Evolutionary conservation across 2,329 filamentous ascomycete genomes (phyloP), one percentile per base, ranked within the genome.

Genomic region (Phyllosticta paracitricarpa): DNA sequence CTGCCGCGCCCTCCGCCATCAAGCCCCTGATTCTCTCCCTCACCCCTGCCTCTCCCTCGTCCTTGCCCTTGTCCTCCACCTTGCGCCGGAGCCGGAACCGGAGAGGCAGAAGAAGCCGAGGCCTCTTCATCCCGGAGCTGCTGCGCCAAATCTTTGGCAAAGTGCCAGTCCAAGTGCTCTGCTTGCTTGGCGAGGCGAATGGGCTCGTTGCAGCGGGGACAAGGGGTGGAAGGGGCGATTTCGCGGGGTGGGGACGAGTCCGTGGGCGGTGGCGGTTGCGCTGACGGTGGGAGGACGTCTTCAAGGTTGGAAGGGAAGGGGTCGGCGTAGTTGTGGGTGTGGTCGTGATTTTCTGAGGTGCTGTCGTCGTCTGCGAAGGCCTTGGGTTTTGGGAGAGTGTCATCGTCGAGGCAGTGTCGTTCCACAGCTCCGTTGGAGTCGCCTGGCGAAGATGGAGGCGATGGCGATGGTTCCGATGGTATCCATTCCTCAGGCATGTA

Each of bases 101-200:
- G 33, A n/a, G 63, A 24, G 2, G 61, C 30, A 8, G 63, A 35
- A 7, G 63, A 51, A 9, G 54, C 35, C 10, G 61, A 28, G 8
- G 63, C 40, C 7, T 72, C 70, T 56, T 72, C 68, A 7, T 70
- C 66, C 4, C 69, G 67, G 64, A 76, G 71, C 66, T 87, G 80
- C 62, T 85, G 82, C 65, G 92, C 87, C 30, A 99, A 80, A 67
- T 93, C 89, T 75, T 89, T 90, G 54, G 94, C 94, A 75, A 96
- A 88, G 75, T 99, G 94, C 87, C 92, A 97, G 73, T 99, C 94
- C 59, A 87, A 80, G 72, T 99, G 94, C 74, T 89, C 92, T 65
- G 86, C 82, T 66, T 82, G 81, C 61, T 87, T 83, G 26, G 77
- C 70, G 51, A 79, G 77, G 12, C 80, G 78, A 35, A 94, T 77